Base-by-base conservation (phyloP, 106 monocot genomes). In the Hemerocallis citrina region DNA sequence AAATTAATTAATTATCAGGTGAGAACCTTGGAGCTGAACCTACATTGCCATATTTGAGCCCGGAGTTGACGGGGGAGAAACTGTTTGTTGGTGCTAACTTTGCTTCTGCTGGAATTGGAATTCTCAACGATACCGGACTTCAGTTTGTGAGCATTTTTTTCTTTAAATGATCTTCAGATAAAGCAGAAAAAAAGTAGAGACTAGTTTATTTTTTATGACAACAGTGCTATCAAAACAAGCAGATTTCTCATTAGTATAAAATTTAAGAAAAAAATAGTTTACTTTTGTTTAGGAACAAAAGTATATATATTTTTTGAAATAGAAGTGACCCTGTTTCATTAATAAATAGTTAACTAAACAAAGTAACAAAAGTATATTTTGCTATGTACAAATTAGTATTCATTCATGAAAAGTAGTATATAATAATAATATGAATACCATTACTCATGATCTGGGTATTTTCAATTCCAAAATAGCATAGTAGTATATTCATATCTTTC, bases 31-130 rank as follows among this genome's bases (percentile, higher is more conserved):
- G 79, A 13, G 34, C 59, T 11, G 79, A 70, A 56, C 25, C 75
- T 5, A 69, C 79, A 39, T 67, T 75, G 65, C 75, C 79, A 29
- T 75, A 70, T 59, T 37, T 75, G 52, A 74, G 70, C 48, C 75
- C 75, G 1, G 61, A 63, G 8, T 52, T 65, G 25, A 55, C 3
- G 0, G 74, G 70, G 7, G 47, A 75, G 30, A 66, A 48, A 15
- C 60, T 80, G 17, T 59, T 75, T 9, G 60, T 65, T 1, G 79
- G 75, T n/a, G 75, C 75, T 1, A 80, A 75, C 43, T 80, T 80
- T 21, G 79, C 79, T n/a, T 74, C 79, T 6, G 79, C 79, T 5
- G 79, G 79, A n/a, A 73, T 79, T 52, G 79, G 79, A 48, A 73
- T 79, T 42, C 63, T 79, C n/a, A 79, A 79, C n/a, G 79, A 79